Conservation (phyloP, 106 monocot species). For the Posidonia australis region DNA sequence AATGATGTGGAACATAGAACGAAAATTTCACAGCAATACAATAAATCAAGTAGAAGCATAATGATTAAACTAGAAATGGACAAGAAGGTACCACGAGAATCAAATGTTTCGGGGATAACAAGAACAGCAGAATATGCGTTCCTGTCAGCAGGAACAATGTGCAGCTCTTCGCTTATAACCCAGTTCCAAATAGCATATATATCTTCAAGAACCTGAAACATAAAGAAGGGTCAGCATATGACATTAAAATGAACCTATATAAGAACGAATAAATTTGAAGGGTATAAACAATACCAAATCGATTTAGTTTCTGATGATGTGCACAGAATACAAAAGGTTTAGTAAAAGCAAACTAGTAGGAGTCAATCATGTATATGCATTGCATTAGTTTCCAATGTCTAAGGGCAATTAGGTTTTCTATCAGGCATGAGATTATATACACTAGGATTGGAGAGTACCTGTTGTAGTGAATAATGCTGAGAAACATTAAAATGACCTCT, state of each 20-base stretch:
- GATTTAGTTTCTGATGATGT: no score
- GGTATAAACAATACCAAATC: no score
- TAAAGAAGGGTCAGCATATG: background rate
- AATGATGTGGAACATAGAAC: no score
- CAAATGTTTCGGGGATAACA: conserved; percentile 85
- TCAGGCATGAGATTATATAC: no score
- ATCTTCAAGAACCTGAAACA: conserved; percentile 69
- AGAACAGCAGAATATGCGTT: conserved; percentile 54
- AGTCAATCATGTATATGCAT: no score
- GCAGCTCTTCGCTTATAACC: conserved; percentile 80
- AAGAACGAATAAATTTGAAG: no score
- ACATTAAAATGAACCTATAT: no score
- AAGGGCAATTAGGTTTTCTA: no score
- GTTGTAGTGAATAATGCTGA: conserved; percentile 65
- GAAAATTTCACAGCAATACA: no score
- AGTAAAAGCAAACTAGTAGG: no score
- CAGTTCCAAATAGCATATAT: conserved; percentile 83
- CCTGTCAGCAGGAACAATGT: conserved; percentile 53
- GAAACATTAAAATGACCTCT: conserved; percentile 95
- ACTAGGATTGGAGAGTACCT: conserved; percentile 61
- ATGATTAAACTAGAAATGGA: background rate
- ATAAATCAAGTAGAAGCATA: background rate
- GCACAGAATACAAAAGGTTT: no score
- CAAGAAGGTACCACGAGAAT: conserved; percentile 53
- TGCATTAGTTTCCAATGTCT: no score